phyloP scores from a whole-genome alignment of 1,284 basidiomycete species.

The Termitomyces sp. region DNA sequence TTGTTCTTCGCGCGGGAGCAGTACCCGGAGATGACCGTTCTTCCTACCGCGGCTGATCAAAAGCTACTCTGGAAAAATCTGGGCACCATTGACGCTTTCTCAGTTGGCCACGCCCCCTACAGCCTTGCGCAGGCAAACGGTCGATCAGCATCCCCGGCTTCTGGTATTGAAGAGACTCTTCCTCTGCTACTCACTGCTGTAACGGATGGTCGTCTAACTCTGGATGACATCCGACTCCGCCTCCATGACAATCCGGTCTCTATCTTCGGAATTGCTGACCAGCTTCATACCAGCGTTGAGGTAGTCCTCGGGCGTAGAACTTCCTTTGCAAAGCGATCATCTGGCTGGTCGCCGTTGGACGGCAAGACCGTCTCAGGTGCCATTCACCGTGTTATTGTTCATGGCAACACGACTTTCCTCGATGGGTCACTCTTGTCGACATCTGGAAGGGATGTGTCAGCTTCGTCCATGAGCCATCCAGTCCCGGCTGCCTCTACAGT shows the following conservation, averaged over 20 bases:
- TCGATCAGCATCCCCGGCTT: slow-evolving; percentile 62
- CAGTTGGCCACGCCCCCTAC: slow-evolving; percentile 83
- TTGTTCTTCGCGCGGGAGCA: slow-evolving; percentile 85
- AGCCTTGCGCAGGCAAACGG: slow-evolving; percentile 68
- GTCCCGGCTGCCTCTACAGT: slow-evolving; percentile 15
- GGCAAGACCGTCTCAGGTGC: slow-evolving; percentile 65
- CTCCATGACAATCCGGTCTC: slow-evolving; percentile 89
- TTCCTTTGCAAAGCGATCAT: slow-evolving; percentile 46
- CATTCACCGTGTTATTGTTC: slow-evolving; percentile 88
- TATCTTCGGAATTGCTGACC: slow-evolving; percentile 90
- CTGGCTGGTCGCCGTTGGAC: slow-evolving; percentile 84
- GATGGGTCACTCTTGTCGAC: slow-evolving; percentile 76
- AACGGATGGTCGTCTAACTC: slow-evolving; percentile 70
- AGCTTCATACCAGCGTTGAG: slow-evolving; percentile 86
- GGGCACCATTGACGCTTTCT: slow-evolving; percentile 86
- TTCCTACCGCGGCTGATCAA: slow-evolving; percentile 82
- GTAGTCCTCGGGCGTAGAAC: slow-evolving; percentile 82
- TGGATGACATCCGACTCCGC: slow-evolving; percentile 79
- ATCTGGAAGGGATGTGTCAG: slow-evolving; percentile 80
- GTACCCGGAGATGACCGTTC: slow-evolving; percentile 60
- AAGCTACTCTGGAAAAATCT: slow-evolving; percentile 85
- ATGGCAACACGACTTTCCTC: slow-evolving; percentile 88
- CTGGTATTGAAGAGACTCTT: slow-evolving; percentile 86
- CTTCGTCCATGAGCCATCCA: slow-evolving; percentile 53
- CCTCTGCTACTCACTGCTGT: slow-evolving; percentile 89